These are phyloP conservation scores for Neophaeococcomyces aloes DNA, from an alignment of 2,329 filamentous ascomycete genomes.

Conservation along the genomic window DNA sequence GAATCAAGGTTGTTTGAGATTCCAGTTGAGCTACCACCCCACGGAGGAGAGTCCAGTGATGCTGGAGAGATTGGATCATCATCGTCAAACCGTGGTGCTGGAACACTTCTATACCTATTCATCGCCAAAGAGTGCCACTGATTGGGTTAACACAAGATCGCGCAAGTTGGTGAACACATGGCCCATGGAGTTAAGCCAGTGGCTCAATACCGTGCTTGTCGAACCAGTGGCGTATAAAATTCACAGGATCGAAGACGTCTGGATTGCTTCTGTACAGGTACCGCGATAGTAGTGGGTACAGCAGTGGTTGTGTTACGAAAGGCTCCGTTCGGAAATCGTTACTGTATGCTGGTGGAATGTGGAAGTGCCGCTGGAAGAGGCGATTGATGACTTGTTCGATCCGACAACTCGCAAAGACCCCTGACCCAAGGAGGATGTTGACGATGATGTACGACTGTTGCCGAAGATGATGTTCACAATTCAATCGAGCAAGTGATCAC, in stretches of 20 bases:
- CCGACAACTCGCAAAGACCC: too few species aligned
- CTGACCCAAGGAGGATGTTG: too few species aligned
- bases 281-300: too few species aligned
- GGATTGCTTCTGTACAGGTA: too few species aligned
- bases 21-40: slow-evolving; percentile 8
- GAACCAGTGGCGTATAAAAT: not conserved
- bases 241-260: too few species aligned
- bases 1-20: slow-evolving; percentile 12
- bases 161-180: slow-evolving; percentile 3
- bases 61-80: slow-evolving; percentile 5
- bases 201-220: not conserved
- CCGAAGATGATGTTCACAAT: not conserved
- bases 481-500: not conserved
- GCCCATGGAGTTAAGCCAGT: slow-evolving; percentile 1
- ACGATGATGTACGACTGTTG: too few species aligned
- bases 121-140: slow-evolving; percentile 1
- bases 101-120: slow-evolving; percentile 3
- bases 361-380: too few species aligned
- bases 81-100: not conserved
- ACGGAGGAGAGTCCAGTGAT: slow-evolving; percentile 3
- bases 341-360: too few species aligned
- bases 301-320: too few species aligned
- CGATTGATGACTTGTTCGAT: too few species aligned
- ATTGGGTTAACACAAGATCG: not conserved
- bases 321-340: too few species aligned